Evolutionary conservation across 441 rosid species (phyloP), one percentile per base, ranked within the genome.

Genomic region (Populus tomentosa): DNA sequence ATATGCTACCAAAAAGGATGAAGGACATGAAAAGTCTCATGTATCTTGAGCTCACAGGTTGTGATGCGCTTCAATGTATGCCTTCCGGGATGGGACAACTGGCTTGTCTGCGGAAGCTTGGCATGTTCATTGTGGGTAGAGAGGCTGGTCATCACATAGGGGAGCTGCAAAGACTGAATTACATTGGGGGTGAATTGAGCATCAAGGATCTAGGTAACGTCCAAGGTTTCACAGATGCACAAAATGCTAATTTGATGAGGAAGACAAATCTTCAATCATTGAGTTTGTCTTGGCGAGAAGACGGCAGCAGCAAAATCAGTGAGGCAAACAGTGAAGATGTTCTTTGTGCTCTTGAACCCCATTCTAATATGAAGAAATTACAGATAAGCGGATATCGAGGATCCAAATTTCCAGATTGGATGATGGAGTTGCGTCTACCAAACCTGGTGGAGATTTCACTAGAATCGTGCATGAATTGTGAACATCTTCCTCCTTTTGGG

Each of bases 401-500:
- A 26, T 26, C 38, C 16, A 69, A 70, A 33, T 33, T 33, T 5
- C 35, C 35, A 5, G 35, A 33, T 33, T 33, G 35, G 40, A 36
- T 63, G 76, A 42, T 46, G 72, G 69, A 77, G n/a, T 66, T 66
- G 21, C 74, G 73, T 64, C 9, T 69, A 21, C 83, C 83, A 13
- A 81, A 74, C 71, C 78, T 74, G 2, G 78, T 77, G n/a, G 68
- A 74, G 24, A 74, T 81, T 28, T 6, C n/a, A 3, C 46, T 78
- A 2, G 5, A 1, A 1, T 7, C 4, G 6, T 77, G 78, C 10
- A 0, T 9, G 75, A 62, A 28, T n/a, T 80, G 80, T 20, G 71
- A 80, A 10, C 59, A 36, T 33, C 74, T 81, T 70, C 84, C 84
- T 32, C 74, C 81, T 7, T 32, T 81, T 30, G 78, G 80, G 10